Evolutionary conservation across 2,329 filamentous ascomycete species (phyloP).

Genomic region (Penicillium digitatum): DNA sequence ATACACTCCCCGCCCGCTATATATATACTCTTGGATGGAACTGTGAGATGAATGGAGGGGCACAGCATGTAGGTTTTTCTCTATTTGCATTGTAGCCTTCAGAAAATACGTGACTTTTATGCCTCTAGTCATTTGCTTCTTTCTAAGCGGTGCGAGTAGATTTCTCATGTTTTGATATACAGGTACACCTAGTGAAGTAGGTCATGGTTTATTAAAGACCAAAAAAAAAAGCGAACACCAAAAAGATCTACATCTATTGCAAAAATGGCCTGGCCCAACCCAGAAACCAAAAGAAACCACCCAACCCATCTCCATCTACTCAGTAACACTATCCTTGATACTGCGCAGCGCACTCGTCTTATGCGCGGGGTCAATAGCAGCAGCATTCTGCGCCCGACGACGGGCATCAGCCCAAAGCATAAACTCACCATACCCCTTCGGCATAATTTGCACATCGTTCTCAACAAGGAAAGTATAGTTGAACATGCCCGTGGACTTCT

Average conservation of each 20-base stretch:
- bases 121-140: not conserved
- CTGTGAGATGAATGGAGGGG: slow-evolving; percentile 2
- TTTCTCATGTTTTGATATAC: not conserved
- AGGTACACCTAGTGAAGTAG: not conserved
- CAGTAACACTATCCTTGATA: slow-evolving; percentile 39
- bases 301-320: slow-evolving; percentile 23
- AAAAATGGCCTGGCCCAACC: not conserved
- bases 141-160: not conserved
- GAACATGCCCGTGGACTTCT: slow-evolving; percentile 68
- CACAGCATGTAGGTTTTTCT: slow-evolving; percentile 5
- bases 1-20: slow-evolving; percentile 11
- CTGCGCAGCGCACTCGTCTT: slow-evolving; percentile 33
- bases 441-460: slow-evolving; percentile 63
- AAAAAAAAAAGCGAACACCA: not conserved
- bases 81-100: slow-evolving; percentile 2
- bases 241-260: not conserved
- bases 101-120: not conserved
- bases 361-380: slow-evolving; percentile 39
- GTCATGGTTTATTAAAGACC: not conserved
- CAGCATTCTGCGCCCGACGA: slow-evolving; percentile 52
- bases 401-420: slow-evolving; percentile 63
- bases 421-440: slow-evolving; percentile 59
- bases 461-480: slow-evolving; percentile 70
- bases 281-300: not conserved
- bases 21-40: slow-evolving; percentile 9